Conservation (phyloP, 306 rosid species). For the Prinsepia uniflora region DNA sequence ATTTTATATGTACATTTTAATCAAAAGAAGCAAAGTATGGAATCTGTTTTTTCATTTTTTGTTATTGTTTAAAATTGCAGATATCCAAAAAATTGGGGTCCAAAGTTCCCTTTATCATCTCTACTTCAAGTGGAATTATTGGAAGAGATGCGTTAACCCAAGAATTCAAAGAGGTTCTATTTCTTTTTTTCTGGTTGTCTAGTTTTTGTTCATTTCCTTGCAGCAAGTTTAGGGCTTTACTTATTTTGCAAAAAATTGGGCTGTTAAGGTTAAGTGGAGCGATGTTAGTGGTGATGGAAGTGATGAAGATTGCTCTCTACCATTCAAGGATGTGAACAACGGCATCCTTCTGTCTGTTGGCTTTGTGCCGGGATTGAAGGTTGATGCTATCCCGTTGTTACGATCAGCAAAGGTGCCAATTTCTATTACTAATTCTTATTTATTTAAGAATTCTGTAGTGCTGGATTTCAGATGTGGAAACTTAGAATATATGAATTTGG, state of each 20-base stretch:
- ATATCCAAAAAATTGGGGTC: constrained; percentile 41
- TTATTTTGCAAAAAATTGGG: constrained; percentile 2
- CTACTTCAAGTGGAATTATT: constrained; percentile 49
- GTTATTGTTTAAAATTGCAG: constrained; percentile 26
- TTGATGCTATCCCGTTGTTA: constrained; percentile 54
- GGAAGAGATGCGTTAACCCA: constrained; percentile 56
- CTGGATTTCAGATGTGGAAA: not conserved
- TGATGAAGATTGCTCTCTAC: constrained; percentile 14
- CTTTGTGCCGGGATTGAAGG: constrained; percentile 65
- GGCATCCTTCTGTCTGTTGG: constrained; percentile 70
- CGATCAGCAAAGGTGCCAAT: constrained; percentile 33
- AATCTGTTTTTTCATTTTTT: not conserved
- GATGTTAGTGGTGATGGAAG: constrained; percentile 20
- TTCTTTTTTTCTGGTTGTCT: not conserved
- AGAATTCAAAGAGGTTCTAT: constrained; percentile 65
- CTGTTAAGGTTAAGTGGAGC: constrained; percentile 39
- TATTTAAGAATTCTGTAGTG: not conserved
- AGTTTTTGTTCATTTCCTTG: not conserved
- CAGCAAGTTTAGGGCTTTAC: not conserved
- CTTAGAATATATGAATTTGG: not conserved
- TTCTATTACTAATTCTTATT: not conserved
- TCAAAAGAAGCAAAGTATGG: not conserved
- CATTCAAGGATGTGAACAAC: constrained; percentile 22
- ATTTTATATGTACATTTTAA: not conserved
- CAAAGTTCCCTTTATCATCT: constrained; percentile 43